phyloP scores from a whole-genome alignment of 352 stramenopile species.

The Phytophthora agathidicida region DNA sequence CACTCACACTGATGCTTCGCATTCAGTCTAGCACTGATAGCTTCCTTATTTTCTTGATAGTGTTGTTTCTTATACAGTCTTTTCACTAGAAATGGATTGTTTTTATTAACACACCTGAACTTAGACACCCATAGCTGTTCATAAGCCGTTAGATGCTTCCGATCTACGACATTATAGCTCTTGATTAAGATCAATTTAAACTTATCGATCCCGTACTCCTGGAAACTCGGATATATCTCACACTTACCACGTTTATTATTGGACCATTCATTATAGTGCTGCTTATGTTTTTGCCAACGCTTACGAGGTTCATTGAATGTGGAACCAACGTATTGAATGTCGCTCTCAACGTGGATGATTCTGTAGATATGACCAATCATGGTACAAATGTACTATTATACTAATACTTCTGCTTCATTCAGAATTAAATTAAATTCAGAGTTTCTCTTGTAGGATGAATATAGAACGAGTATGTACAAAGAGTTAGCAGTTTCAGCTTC shows the following conservation, averaged over 20 bases:
- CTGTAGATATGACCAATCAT: conserved; percentile 6
- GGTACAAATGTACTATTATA: conserved; percentile 15
- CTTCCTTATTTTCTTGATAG: neutral
- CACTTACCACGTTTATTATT: neutral
- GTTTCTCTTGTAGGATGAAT: conserved; percentile 3
- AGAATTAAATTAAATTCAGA: conserved; percentile 5
- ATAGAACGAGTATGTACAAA: conserved; percentile 17
- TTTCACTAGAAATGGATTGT: neutral
- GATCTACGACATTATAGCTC: neutral
- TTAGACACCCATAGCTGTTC: neutral
- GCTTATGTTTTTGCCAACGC: conserved; percentile 3
- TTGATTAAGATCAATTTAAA: conserved; percentile 10
- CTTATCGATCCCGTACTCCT: neutral
- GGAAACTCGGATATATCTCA: neutral
- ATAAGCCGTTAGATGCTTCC: neutral
- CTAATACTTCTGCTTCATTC: too few relatives aligned
- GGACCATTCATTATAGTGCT: neutral
- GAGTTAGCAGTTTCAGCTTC: conserved; percentile 1
- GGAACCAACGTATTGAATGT: conserved; percentile 1
- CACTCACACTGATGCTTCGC: neutral
- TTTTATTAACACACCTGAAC: conserved; percentile 7
- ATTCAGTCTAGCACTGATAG: neutral
- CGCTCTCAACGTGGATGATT: conserved; percentile 2
- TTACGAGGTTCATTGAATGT: conserved; percentile 6
- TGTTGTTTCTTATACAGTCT: neutral